phyloP scores from a whole-genome alignment of 2,329 filamentous ascomycete species.

The Trichophyton verrucosum region DNA sequence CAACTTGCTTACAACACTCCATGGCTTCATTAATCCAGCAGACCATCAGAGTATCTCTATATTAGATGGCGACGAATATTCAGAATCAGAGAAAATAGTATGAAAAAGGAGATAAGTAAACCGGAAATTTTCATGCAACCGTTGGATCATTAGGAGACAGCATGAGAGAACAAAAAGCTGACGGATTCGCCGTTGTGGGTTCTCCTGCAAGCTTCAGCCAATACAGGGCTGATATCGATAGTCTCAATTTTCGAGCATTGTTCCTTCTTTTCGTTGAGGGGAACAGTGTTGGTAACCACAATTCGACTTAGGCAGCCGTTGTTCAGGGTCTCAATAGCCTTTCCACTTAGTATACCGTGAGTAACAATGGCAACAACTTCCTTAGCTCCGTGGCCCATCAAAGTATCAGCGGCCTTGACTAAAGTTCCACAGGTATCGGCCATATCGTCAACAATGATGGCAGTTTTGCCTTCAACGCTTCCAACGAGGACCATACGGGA shows the following conservation, averaged over 20 bases:
- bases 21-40: neutral
- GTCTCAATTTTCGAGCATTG: conserved; percentile 70
- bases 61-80: neutral
- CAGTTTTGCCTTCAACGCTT: conserved; percentile 78
- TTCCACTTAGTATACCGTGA: conserved; percentile 79
- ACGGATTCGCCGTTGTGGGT: conserved; percentile 42
- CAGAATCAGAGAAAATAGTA: neutral
- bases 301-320: conserved; percentile 61
- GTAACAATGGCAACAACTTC: conserved; percentile 92
- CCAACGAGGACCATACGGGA: conserved; percentile 93
- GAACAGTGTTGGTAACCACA: conserved; percentile 84
- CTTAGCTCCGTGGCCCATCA: conserved; percentile 74
- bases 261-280: conserved; percentile 66
- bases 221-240: conserved; percentile 79
- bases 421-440: conserved; percentile 87
- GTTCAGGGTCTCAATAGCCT: conserved; percentile 77
- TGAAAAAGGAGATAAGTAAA: neutral
- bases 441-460: conserved; percentile 97
- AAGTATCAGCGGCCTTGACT: conserved; percentile 75
- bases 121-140: neutral
- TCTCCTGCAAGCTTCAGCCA: conserved; percentile 38
- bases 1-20: neutral
- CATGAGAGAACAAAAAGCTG: conserved; percentile 40
- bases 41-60: neutral
- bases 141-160: conserved; percentile 25